Conservation (phyloP, 2,329 filamentous ascomycete species). For the Calonectria pseudoreteaudii region DNA sequence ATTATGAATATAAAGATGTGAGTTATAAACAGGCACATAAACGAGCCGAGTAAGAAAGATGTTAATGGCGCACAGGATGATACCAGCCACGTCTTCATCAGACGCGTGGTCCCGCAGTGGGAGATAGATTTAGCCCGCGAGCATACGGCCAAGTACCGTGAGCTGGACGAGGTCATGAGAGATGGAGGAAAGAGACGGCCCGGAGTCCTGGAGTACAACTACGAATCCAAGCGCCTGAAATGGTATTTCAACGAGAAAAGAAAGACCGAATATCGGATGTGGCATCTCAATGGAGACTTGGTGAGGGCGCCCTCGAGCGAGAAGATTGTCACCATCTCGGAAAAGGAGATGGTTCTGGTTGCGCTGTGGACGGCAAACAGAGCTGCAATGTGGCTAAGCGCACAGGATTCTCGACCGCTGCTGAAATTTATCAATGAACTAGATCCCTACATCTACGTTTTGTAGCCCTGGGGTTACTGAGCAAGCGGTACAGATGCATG, state of each 20-base stretch:
- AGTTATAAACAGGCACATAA: neutral
- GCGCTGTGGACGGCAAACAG: conserved; percentile 19
- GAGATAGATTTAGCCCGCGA: neutral
- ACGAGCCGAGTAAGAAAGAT: neutral
- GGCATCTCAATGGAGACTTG: conserved; percentile 14
- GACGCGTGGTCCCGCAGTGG: neutral
- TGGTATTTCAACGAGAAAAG: conserved; percentile 15
- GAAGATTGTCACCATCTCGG: neutral
- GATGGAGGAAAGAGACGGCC: neutral
- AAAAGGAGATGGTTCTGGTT: conserved; percentile 7
- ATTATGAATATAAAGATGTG: neutral
- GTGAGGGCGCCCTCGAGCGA: neutral
- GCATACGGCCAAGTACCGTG: neutral
- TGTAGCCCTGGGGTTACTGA: neutral
- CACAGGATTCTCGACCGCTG: conserved; percentile 21
- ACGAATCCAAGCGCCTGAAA: neutral
- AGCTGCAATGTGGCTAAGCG: conserved; percentile 15
- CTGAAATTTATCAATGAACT: conserved; percentile 13
- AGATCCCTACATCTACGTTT: conserved; percentile 16
- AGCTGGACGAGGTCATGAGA: neutral
- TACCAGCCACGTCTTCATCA: neutral
- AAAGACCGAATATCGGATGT: neutral
- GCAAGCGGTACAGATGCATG: neutral
- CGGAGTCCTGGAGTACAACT: conserved; percentile 14
- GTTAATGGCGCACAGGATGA: neutral